Evolutionary conservation across 345 rosid species (phyloP), one percentile per base, ranked within the genome.

Genomic region (Eutrema heterophyllum): DNA sequence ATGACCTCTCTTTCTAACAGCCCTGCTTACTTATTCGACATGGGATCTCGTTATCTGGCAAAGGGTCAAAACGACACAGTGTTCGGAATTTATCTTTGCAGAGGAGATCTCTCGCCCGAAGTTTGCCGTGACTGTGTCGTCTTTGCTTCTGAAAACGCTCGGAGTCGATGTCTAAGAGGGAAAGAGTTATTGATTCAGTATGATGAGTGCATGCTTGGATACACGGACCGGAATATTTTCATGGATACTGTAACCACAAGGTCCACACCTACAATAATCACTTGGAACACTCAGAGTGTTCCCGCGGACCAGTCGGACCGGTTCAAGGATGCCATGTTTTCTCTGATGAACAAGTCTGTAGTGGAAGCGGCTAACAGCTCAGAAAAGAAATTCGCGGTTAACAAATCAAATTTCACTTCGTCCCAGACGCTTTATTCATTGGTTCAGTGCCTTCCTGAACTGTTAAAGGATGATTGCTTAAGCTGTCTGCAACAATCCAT

Each of bases 371-470:
- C 71, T 84, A 43, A 66, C 18, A 66, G 44, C 4, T 16, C 8
- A 38, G 1, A 0, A 2, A 71, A 73, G 45, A 74, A 66, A 16
- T 57, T 57, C 6, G 81, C 82, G 5, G 75, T 71, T n/a, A 76
- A 48, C 1, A 71, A 80, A 24, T 70, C 73, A 0, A 11, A 4
- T 1, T 8, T 76, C 13, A 24, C 54, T 1, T 8, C 4, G 4
- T 59, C 6, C 1, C 35, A 32, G 3, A 83, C 44, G 2, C 51
- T 84, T 9, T 82, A 82, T 45, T 78, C 79, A 1, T n/a, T 79
- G 10, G 75, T 76, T 77, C 87, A 84, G 54, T 86, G 95, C 36
- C 75, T 62, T 33, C 83, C 85, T 12, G 85, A 78, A 26, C 8
- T 85, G 15, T 38, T 77, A 0, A 36, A 18, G 35, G 60, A 56